Percentiles rank a stretch among this genome's conserved stretches.
These are phyloP conservation scores for Coemansia umbellata DNA, from an alignment of 192 early-diverging fungal genomes.

Conservation along the genomic window DNA sequence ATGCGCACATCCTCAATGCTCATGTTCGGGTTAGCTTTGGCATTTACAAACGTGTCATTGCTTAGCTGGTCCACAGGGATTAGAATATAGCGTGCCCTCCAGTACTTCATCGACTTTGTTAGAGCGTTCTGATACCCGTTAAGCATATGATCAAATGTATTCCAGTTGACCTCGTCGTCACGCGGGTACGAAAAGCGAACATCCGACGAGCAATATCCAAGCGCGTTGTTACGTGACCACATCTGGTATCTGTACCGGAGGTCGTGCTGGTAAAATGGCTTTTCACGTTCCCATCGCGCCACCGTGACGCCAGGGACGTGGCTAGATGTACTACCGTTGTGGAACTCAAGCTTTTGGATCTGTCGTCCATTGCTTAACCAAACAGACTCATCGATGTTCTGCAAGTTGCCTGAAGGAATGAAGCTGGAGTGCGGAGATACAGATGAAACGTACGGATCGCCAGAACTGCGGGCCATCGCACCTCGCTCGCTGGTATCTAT, in stretches of 20 bases:
- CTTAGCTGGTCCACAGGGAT: conserved; percentile 74
- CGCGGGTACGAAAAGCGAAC: conserved; percentile 74
- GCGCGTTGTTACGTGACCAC: conserved; percentile 72
- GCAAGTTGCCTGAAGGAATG: conserved; percentile 6
- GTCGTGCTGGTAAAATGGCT: conserved; percentile 54
- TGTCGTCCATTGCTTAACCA: conserved; percentile 91
- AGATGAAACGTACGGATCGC: conserved; percentile 1
- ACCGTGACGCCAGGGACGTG: conserved; percentile 75
- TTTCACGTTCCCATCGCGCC: conserved; percentile 75
- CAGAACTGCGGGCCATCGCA: background rate
- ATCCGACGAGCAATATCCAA: conserved; percentile 54
- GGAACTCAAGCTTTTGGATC: conserved; percentile 76
- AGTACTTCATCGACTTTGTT: conserved; percentile 74
- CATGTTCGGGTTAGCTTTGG: conserved; percentile 58
- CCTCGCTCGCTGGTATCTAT: conserved; percentile 1
- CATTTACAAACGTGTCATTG: conserved; percentile 47
- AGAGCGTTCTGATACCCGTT: conserved; percentile 80
- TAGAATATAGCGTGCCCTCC: conserved; percentile 85
- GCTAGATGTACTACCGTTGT: conserved; percentile 52
- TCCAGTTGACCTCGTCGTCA: conserved; percentile 84
- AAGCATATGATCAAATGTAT: conserved; percentile 88
- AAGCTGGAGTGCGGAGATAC: background rate
- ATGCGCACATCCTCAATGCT: conserved; percentile 88
- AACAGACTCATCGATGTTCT: conserved; percentile 33
- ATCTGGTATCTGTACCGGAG: conserved; percentile 76